These are phyloP conservation scores for Paraphaeosphaeria minitans DNA, from an alignment of 2,329 filamentous ascomycete species.

Conservation along the genomic window DNA sequence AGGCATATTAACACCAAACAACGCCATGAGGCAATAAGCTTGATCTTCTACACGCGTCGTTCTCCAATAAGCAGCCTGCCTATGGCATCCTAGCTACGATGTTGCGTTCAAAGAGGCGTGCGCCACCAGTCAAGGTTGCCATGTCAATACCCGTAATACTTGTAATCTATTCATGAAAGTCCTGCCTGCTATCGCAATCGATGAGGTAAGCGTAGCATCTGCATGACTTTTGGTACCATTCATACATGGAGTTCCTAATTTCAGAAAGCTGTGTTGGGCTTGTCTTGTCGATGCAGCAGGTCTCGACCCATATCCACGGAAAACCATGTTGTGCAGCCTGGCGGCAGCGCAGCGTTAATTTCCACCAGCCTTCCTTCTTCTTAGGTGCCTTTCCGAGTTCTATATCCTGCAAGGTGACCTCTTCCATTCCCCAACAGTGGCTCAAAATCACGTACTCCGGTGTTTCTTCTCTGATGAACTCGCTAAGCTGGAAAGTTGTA, in stretches of 20 bases:
- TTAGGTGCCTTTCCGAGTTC: neutral
- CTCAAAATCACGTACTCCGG: constrained; percentile 14
- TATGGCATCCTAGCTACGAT: neutral
- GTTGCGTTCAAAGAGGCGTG: neutral
- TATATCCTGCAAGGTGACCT: constrained; percentile 14
- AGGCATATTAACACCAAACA: neutral
- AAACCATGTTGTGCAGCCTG: too few relatives aligned
- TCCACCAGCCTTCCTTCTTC: too few relatives aligned
- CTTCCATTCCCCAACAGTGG: constrained; percentile 16
- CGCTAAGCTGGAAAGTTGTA: neutral
- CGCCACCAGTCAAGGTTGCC: neutral
- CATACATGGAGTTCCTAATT: neutral
- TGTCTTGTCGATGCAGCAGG: neutral
- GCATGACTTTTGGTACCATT: neutral
- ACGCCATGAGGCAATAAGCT: neutral
- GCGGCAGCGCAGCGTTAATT: too few relatives aligned
- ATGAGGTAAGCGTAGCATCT: neutral
- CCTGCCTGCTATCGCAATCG: too few relatives aligned
- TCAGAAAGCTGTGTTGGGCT: neutral
- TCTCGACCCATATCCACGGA: neutral
- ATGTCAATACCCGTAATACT: too few relatives aligned
- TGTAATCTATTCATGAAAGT: too few relatives aligned
- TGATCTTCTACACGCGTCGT: neutral
- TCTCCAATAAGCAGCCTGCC: neutral
- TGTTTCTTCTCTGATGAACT: neutral